Conservation (phyloP, 345 rosid genomes). For the Moricandia moricandioides region DNA sequence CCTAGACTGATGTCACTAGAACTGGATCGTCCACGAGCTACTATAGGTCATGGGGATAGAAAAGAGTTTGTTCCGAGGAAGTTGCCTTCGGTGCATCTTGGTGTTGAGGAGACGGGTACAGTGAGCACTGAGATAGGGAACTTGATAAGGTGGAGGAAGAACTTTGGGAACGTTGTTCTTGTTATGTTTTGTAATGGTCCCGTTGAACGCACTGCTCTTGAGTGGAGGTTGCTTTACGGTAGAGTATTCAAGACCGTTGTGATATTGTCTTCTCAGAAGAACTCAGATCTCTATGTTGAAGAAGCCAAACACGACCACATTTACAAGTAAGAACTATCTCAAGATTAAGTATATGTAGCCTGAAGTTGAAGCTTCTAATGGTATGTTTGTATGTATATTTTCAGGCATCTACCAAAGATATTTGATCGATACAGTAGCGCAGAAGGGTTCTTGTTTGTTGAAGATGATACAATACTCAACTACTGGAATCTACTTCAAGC, state of each 20-base stretch:
- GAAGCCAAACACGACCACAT: conserved; percentile 67
- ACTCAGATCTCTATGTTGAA: conserved; percentile 77
- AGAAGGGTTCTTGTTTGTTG: conserved; percentile 91
- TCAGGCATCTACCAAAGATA: conserved; percentile 78
- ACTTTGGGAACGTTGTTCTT: conserved; percentile 89
- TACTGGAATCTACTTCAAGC: conserved; percentile 96
- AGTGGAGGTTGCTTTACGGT: conserved; percentile 97
- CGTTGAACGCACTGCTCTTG: conserved; percentile 89
- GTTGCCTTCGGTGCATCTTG: conserved; percentile 92
- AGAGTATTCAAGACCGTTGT: conserved; percentile 90
- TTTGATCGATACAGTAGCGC: conserved; percentile 69
- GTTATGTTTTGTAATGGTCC: conserved; percentile 93
- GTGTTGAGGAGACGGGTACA: conserved; percentile 88
- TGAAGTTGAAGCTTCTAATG: conserved; percentile 9
- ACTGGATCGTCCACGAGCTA: conserved; percentile 75
- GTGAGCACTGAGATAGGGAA: conserved; percentile 91
- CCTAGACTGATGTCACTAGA: conserved; percentile 96
- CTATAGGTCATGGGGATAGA: conserved; percentile 86
- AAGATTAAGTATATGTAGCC: neutral
- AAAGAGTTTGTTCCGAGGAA: conserved; percentile 82
- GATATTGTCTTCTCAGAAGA: conserved; percentile 72
- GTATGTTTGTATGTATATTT: conserved; percentile 16
- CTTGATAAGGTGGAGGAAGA: conserved; percentile 93
- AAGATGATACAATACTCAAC: conserved; percentile 91
- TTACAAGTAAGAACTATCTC: conserved; percentile 61